These are phyloP conservation scores for Fusarium sp. DNA, from an alignment of 2,329 filamentous ascomycete species.

Conservation along the genomic window DNA sequence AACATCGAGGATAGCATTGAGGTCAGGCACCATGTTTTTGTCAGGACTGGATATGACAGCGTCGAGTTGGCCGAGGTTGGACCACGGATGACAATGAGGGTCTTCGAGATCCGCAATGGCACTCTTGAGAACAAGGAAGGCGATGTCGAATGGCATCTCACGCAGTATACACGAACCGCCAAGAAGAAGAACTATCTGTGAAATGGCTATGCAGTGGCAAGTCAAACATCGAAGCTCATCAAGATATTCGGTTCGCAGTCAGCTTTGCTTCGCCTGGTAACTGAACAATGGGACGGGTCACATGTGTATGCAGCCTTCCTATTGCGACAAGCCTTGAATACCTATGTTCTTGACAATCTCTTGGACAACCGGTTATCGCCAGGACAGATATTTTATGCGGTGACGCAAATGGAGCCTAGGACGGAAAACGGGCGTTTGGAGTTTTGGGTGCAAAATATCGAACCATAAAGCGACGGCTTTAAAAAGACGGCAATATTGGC, in stretches of 20 bases:
- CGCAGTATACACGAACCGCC: constrained; percentile 92
- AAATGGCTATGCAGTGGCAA: constrained; percentile 44
- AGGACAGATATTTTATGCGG: neutral
- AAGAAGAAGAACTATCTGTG: constrained; percentile 96
- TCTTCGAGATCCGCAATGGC: constrained; percentile 92
- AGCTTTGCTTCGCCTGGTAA: neutral
- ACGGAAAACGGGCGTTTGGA: constrained; percentile 42
- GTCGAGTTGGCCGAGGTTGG: constrained; percentile 92
- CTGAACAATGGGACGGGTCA: neutral
- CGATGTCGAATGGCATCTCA: constrained; percentile 96
- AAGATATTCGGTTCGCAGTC: neutral
- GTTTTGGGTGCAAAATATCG: constrained; percentile 38
- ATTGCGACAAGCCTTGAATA: constrained; percentile 2
- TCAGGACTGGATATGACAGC: constrained; percentile 89
- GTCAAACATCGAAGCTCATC: neutral
- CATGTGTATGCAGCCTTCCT: neutral
- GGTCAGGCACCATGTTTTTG: constrained; percentile 85
- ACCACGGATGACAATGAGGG: constrained; percentile 95
- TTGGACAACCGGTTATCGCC: neutral
- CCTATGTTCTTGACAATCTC: neutral
- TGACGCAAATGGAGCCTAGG: constrained; percentile 10
- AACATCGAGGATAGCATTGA: constrained; percentile 96
- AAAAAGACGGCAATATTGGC: constrained; percentile 16
- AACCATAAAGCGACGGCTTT: constrained; percentile 16
- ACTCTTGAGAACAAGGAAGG: constrained; percentile 95